phyloP scores from a whole-genome alignment of 1,284 basidiomycete genomes.

The Trichosporon faecale region DNA sequence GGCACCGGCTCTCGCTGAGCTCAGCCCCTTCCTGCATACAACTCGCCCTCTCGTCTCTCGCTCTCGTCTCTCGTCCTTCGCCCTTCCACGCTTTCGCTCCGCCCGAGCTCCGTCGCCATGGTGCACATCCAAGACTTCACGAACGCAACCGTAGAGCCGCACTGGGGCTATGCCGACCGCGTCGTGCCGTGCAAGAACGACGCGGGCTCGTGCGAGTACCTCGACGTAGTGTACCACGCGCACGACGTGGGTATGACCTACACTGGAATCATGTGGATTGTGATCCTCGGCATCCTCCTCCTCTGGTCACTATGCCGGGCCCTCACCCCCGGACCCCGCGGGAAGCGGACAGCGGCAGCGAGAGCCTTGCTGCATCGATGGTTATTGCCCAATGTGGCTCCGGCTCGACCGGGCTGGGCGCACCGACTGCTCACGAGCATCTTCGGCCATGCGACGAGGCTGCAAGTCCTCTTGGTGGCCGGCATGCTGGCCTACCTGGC shows the following conservation, averaged over 20 bases:
- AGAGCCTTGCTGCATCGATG: not conserved
- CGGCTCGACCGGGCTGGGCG: not conserved
- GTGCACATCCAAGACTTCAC: constrained; percentile 36
- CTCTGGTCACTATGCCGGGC: constrained; percentile 23
- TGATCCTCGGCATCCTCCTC: constrained; percentile 27
- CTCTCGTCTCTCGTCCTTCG: not conserved
- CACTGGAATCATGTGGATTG: constrained; percentile 31
- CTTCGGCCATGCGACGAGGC: constrained; percentile 34
- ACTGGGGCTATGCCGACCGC: constrained; percentile 39
- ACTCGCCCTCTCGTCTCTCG: too few relatives aligned
- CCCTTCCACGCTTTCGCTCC: not conserved
- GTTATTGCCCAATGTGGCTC: not conserved
- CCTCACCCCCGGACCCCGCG: not conserved
- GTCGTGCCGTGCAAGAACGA: constrained; percentile 39
- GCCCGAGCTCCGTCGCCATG: not conserved
- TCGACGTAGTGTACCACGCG: constrained; percentile 36
- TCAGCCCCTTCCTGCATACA: too few relatives aligned
- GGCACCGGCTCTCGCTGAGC: too few relatives aligned
- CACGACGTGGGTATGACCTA: constrained; percentile 40
- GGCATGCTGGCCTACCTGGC: constrained; percentile 28
- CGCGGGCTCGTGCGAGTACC: constrained; percentile 38
- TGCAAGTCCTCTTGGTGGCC: constrained; percentile 32
- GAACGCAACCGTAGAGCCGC: constrained; percentile 29
- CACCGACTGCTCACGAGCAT: constrained; percentile 1
- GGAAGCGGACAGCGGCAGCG: not conserved